Evolutionary conservation across 345 rosid species (phyloP).

Genomic region (Carallia brachiata): DNA sequence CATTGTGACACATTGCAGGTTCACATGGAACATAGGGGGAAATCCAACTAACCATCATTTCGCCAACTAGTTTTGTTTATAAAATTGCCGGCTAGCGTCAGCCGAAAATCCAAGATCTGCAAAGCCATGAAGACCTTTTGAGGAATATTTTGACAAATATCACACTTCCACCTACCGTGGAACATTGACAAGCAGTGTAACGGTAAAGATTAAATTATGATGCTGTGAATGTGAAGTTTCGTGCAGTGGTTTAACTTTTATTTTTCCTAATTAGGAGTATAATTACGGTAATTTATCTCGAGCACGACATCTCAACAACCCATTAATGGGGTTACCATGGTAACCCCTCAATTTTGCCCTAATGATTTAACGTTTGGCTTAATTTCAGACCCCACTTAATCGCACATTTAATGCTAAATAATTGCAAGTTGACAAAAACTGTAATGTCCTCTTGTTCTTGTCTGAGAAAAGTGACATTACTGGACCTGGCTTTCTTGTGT

Average conservation of each 20-base stretch:
- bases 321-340: constrained; percentile 10
- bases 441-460: too few relatives aligned
- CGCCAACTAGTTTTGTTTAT: neutral
- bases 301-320: constrained; percentile 31
- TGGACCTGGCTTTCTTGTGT: neutral
- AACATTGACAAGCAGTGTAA: too few relatives aligned
- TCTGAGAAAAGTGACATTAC: too few relatives aligned
- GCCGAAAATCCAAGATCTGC: constrained; percentile 24
- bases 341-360: neutral
- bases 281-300: neutral
- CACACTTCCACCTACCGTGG: neutral
- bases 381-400: constrained; percentile 5
- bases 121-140: constrained; percentile 1
- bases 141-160: constrained; percentile 24
- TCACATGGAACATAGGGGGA: neutral
- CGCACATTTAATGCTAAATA: neutral
- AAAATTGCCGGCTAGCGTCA: neutral
- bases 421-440: too few relatives aligned
- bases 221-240: too few relatives aligned
- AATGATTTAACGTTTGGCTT: neutral
- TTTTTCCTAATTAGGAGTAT: too few relatives aligned
- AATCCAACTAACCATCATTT: constrained; percentile 3
- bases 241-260: neutral
- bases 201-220: too few relatives aligned
- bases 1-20: neutral